Percentiles rank a stretch among this genome's conserved stretches.
Conservation (phyloP, 495 filamentous ascomycete species). For the Astrocystis sublimbata region DNA sequence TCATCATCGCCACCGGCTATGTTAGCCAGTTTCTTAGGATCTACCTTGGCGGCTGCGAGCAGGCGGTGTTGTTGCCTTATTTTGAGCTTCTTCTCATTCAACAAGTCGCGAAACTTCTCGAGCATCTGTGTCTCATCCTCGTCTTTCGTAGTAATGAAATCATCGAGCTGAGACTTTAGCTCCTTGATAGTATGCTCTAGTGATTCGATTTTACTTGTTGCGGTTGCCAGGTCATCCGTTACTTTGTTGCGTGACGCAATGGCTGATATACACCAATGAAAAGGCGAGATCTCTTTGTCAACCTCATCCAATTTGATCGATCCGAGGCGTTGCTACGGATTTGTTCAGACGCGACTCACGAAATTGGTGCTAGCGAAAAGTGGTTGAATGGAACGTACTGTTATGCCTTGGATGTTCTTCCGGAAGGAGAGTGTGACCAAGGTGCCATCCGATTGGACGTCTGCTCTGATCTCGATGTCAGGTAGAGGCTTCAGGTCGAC, state of each 20-base stretch:
- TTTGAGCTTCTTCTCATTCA: slow-evolving; percentile 92
- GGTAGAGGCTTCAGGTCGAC: slow-evolving; percentile 35
- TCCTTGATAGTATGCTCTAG: slow-evolving; percentile 46
- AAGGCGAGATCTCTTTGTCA: slow-evolving; percentile 66
- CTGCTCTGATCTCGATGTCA: slow-evolving; percentile 46
- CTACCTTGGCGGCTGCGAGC: slow-evolving; percentile 59
- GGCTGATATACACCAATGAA: slow-evolving; percentile 66
- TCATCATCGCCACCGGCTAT: slow-evolving; percentile 20
- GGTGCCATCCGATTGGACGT: slow-evolving; percentile 30
- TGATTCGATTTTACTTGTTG: slow-evolving; percentile 47
- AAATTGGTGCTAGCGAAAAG: not conserved
- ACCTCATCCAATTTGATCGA: slow-evolving; percentile 60
- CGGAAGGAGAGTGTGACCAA: slow-evolving; percentile 44
- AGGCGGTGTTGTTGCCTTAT: slow-evolving; percentile 79
- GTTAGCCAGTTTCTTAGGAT: slow-evolving; percentile 43
- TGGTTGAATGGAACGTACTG: slow-evolving; percentile 30
- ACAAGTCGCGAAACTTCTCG: slow-evolving; percentile 66
- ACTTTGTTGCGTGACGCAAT: slow-evolving; percentile 32
- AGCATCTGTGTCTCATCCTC: slow-evolving; percentile 71
- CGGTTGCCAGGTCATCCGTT: slow-evolving; percentile 43
- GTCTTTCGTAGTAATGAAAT: slow-evolving; percentile 64
- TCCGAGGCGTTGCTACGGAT: slow-evolving; percentile 67
- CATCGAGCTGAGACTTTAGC: slow-evolving; percentile 60
- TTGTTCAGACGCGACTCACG: slow-evolving; percentile 13
- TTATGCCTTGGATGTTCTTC: slow-evolving; percentile 50